Conservation (phyloP, 2,329 filamentous ascomycete species). For the Neonectria neomacrospora region DNA sequence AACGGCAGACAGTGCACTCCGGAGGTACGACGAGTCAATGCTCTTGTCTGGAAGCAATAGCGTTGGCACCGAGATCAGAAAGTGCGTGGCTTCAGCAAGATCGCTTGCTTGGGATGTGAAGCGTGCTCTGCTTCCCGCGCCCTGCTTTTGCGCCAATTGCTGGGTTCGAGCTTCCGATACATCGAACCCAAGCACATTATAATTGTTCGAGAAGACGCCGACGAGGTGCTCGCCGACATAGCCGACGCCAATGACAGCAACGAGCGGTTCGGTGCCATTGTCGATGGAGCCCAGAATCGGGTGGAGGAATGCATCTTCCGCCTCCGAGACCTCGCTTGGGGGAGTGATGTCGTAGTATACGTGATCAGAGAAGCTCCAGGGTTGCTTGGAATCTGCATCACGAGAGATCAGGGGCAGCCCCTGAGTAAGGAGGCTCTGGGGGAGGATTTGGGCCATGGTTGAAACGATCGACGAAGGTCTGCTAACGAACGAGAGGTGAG, state of each 20-base stretch:
- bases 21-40: conserved; percentile 60
- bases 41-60: conserved; percentile 58
- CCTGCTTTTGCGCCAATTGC: conserved; percentile 47
- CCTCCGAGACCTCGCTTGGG: conserved; percentile 46
- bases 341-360: conserved; percentile 51
- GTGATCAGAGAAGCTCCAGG: conserved; percentile 39
- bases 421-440: conserved; percentile 36
- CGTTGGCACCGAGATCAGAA: conserved; percentile 65
- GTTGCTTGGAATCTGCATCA: conserved; percentile 34
- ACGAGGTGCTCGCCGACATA: conserved; percentile 64
- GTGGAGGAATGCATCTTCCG: conserved; percentile 32
- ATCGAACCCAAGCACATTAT: conserved; percentile 60
- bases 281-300: conserved; percentile 25
- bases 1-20: conserved; percentile 56
- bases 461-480: conserved; percentile 38
- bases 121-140: conserved; percentile 43
- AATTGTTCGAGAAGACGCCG: conserved; percentile 53
- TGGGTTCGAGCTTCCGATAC: conserved; percentile 54
- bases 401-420: conserved; percentile 38
- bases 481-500: conserved; percentile 37
- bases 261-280: conserved; percentile 44
- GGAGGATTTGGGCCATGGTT: conserved; percentile 44
- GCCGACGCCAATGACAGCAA: conserved; percentile 63
- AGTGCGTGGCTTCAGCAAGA: conserved; percentile 59
- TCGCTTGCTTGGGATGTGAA: conserved; percentile 54